Percentiles rank a stretch among this genome's conserved stretches.
Evolutionary conservation across 2,329 filamentous ascomycete species (phyloP).

Genomic region (Monosporascus sp.): DNA sequence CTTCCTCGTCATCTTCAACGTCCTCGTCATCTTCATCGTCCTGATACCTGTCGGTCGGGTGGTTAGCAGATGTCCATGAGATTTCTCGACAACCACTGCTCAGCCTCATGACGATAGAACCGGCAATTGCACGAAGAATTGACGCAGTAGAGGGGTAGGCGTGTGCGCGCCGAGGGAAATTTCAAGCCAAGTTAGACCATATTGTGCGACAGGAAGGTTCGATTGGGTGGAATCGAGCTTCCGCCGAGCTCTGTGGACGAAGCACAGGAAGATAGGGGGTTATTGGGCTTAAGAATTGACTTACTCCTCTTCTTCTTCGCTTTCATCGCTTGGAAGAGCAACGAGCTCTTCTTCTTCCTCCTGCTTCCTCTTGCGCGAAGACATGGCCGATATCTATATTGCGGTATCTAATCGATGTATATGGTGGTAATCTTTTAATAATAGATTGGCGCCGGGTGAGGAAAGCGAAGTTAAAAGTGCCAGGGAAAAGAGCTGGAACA

Average conservation of each 20-base stretch:
- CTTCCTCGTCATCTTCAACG: slow-evolving; percentile 26
- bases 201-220: slow-evolving; percentile 8
- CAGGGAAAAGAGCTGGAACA: slow-evolving; percentile 14
- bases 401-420: not conserved
- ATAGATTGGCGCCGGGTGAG: slow-evolving; percentile 1
- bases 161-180: slow-evolving; percentile 5
- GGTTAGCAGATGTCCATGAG: slow-evolving; percentile 10
- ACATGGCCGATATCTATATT: slow-evolving; percentile 17
- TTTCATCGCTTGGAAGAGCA: slow-evolving; percentile 30
- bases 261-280: not conserved
- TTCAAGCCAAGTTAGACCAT: slow-evolving; percentile 12
- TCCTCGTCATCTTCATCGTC: slow-evolving; percentile 27
- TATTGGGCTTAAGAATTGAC: slow-evolving; percentile 9
- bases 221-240: not conserved
- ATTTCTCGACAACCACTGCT: not conserved
- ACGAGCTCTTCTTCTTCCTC: slow-evolving; percentile 30
- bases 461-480: slow-evolving; percentile 8
- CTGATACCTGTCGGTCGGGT: slow-evolving; percentile 21
- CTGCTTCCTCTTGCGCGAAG: slow-evolving; percentile 29
- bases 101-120: not conserved
- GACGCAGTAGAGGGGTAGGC: slow-evolving; percentile 4
- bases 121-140: not conserved
- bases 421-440: slow-evolving; percentile 1
- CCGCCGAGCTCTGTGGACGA: slow-evolving; percentile 1
- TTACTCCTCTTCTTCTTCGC: slow-evolving; percentile 32